phyloP scores from a whole-genome alignment of 1,284 basidiomycete species.

The Boletellus sp. region DNA sequence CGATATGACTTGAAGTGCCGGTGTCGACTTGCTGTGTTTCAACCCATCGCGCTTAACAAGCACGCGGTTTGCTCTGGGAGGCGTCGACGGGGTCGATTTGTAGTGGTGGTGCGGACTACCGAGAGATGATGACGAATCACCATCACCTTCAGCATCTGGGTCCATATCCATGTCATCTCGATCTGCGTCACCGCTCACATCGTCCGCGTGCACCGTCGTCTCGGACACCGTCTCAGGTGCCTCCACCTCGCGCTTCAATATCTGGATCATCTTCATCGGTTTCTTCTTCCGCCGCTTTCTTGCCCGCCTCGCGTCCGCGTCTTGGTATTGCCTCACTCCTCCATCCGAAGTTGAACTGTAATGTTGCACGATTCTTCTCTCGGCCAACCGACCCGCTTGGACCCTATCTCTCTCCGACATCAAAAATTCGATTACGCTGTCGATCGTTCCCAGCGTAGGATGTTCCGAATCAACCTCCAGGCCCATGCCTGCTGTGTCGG shows the following conservation, averaged over 20 bases:
- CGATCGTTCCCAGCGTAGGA: constrained; percentile 31
- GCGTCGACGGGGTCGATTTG: constrained; percentile 39
- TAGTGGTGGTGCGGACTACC: constrained; percentile 26
- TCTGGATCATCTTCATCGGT: constrained; percentile 25
- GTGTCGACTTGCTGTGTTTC: constrained; percentile 46
- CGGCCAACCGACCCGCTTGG: constrained; percentile 24
- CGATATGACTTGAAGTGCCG: constrained; percentile 34
- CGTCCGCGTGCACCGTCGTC: constrained; percentile 19
- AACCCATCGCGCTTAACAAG: constrained; percentile 26
- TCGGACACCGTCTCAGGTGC: constrained; percentile 24
- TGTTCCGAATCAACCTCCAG: constrained; percentile 23
- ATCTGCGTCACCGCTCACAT: constrained; percentile 29
- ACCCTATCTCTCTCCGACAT: constrained; percentile 31
- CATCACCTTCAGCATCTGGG: constrained; percentile 19
- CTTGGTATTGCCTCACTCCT: constrained; percentile 31
- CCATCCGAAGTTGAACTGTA: constrained; percentile 39
- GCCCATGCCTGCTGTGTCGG: constrained; percentile 10
- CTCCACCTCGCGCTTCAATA: constrained; percentile 23
- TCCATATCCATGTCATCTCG: constrained; percentile 18
- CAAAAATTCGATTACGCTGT: constrained; percentile 34
- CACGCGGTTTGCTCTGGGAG: constrained; percentile 22
- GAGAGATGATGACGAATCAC: constrained; percentile 35
- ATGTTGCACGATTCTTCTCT: constrained; percentile 19
- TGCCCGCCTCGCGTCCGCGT: constrained; percentile 37
- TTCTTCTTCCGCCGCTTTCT: constrained; percentile 51